These are phyloP conservation scores for Skeletonema grethae DNA, from an alignment of 108 stramenopile species.

Conservation along the genomic window DNA sequence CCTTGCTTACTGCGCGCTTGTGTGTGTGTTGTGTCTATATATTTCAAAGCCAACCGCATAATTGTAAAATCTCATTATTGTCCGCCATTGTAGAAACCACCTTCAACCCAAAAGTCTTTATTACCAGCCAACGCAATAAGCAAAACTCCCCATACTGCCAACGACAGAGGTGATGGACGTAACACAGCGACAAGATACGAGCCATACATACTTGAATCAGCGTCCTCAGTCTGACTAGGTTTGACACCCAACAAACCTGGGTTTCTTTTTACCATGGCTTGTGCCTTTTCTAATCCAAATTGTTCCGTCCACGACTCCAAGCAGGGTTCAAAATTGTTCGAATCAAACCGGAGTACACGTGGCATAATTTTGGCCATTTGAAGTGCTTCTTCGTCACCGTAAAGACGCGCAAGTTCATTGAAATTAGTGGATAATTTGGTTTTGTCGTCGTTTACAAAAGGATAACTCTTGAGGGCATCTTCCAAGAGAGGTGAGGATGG, in stretches of 20 bases:
- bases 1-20: no score
- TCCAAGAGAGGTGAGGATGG: slow-evolving; percentile 9
- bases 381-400: slow-evolving; percentile 23
- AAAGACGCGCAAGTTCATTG: slow-evolving; percentile 23
- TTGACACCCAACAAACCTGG: slow-evolving; percentile 25
- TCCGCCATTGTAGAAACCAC: slow-evolving; percentile 2
- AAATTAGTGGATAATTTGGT: slow-evolving; percentile 6
- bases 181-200: slow-evolving; percentile 21
- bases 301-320: slow-evolving; percentile 17
- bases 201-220: slow-evolving; percentile 5
- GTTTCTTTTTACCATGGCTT: slow-evolving; percentile 20
- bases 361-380: slow-evolving; percentile 11
- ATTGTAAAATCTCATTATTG: neutral
- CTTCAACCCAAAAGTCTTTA: neutral
- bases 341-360: slow-evolving; percentile 1
- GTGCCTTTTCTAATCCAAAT: slow-evolving; percentile 20
- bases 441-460: slow-evolving; percentile 11
- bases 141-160: slow-evolving; percentile 3
- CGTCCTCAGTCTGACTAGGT: neutral
- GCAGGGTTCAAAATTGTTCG: slow-evolving; percentile 13
- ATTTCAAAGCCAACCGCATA: no score
- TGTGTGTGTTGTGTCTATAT: no score
- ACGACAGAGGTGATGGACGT: slow-evolving; percentile 4
- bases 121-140: slow-evolving; percentile 1
- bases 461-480: slow-evolving; percentile 9